phyloP scores from a whole-genome alignment of 2,329 filamentous ascomycete species.

The Dactylellina sp. region DNA sequence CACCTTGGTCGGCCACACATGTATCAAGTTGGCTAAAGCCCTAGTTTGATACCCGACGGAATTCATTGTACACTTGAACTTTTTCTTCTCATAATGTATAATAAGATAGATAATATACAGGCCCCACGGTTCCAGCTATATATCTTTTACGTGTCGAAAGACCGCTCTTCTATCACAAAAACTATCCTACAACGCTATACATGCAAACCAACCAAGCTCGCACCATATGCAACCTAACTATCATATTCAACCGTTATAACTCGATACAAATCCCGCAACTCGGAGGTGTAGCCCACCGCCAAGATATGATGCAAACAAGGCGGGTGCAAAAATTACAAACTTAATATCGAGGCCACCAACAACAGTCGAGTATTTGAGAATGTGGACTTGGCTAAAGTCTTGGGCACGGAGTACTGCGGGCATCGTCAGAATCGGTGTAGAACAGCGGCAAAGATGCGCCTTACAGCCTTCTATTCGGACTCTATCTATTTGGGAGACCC shows the following conservation, averaged over 20 bases:
- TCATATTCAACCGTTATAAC: too few relatives aligned
- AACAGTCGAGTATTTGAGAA: constrained; percentile 43
- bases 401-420: constrained; percentile 10
- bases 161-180: too few relatives aligned
- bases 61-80: not conserved
- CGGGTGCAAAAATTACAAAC: constrained; percentile 1
- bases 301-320: not conserved
- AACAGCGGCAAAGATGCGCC: not conserved
- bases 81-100: not conserved
- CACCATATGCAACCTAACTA: too few relatives aligned
- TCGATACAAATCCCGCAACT: too few relatives aligned
- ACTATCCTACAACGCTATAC: too few relatives aligned
- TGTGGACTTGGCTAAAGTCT: constrained; percentile 35
- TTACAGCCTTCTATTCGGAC: too few relatives aligned
- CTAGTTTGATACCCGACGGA: constrained; percentile 42
- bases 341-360: constrained; percentile 33
- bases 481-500: too few relatives aligned
- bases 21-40: not conserved
- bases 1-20: not conserved
- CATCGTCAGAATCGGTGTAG: too few relatives aligned
- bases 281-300: too few relatives aligned
- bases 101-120: constrained; percentile 6
- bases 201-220: too few relatives aligned
- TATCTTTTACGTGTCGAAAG: not conserved
- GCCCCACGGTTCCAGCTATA: not conserved